Conservation (phyloP, 2,329 filamentous ascomycete species). For the Calcarisporium arbuscula region DNA sequence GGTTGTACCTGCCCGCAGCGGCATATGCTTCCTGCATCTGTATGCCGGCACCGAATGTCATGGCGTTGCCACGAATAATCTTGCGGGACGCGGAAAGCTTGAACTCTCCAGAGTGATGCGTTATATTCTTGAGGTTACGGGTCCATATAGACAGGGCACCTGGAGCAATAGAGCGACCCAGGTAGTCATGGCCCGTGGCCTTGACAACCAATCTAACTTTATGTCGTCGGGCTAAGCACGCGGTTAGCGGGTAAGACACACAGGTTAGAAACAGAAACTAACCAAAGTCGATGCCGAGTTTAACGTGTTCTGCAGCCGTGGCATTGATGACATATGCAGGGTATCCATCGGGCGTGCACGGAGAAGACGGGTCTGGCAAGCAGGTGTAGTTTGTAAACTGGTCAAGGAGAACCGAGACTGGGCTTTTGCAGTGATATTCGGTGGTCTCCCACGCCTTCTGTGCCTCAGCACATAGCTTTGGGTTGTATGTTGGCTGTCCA, state of each 20-base stretch:
- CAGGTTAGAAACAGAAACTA: background rate
- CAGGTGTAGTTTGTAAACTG: slow-evolving; percentile 40
- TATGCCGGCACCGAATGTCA: slow-evolving; percentile 29
- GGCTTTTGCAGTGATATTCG: slow-evolving; percentile 6
- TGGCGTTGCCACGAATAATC: slow-evolving; percentile 37
- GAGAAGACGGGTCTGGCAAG: slow-evolving; percentile 26
- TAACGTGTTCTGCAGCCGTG: slow-evolving; percentile 14
- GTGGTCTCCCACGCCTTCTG: slow-evolving; percentile 3
- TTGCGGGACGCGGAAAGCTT: background rate
- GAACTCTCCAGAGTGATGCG: slow-evolving; percentile 9
- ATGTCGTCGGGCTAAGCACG: slow-evolving; percentile 19
- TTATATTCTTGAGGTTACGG: slow-evolving; percentile 11
- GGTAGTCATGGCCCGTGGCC: slow-evolving; percentile 20
- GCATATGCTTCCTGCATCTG: background rate
- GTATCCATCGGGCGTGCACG: slow-evolving; percentile 19
- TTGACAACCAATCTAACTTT: slow-evolving; percentile 27
- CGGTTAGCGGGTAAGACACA: background rate
- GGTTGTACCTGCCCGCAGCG: background rate
- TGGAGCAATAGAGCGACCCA: background rate
- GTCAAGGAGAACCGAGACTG: slow-evolving; percentile 13
- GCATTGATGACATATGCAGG: slow-evolving; percentile 14
- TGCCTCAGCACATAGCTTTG: background rate
- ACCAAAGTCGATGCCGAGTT: slow-evolving; percentile 28
- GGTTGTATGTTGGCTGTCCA: slow-evolving; percentile 8
- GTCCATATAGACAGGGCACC: background rate